Evolutionary conservation across 169 alveolate genomes (phyloP), one percentile per base, ranked within the genome.

Genomic region (Plasmodium chabaudi): DNA sequence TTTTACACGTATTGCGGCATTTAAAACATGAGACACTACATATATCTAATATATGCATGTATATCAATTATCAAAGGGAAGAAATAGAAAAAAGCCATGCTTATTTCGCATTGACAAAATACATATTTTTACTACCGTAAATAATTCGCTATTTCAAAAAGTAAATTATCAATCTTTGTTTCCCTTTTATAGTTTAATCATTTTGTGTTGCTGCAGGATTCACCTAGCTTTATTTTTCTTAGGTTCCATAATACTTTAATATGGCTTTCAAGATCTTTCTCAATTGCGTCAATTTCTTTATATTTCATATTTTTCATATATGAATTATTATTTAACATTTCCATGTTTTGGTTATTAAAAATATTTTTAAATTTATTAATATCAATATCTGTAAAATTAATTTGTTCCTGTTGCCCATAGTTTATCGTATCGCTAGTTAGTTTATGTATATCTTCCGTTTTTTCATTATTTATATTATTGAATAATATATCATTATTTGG

Each of bases 221-320:
- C 57, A 39, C 55, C 90, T 49, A 65, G 46, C 46, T 69, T 82
- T 5, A 68, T 68, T 27, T 82, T 82, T 69, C 90, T 56, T 47
- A 82, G 25, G 55, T 82, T 82, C 90, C 90, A 82, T 61, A 82
- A 53, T 15, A 84, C 90, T 60, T 82, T 82, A 51, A 82, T 82
- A 21, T 82, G 84, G 60, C 77, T 82, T 55, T 82, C 90, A 17
- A 82, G 59, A 82, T 82, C 90, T 34, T 82, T 57, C 46, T 82
- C 90, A 42, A 82, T 82, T 56, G 86, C 90, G 57, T 82, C 90
- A 9, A 82, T 34, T 72, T 82, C 90, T 13, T 82, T 65, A 61
- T 69, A 67, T 51, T 82, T 82, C 68, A 69, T 57, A 60, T 60
- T 68, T 42, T 46, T 82, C 86, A 82, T 72, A 27, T 82, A 82